phyloP scores from a whole-genome alignment of 345 rosid genomes.

The Brassica napus region Da-Ae NC_063440.1:12155501-12156000 shows the following conservation, averaged over 20 bases:
- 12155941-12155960: slow-evolving; percentile 47
- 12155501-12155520: slow-evolving; percentile 51
- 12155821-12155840: slow-evolving; percentile 9
- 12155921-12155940: slow-evolving; percentile 37
- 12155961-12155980: not conserved
- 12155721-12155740: slow-evolving; percentile 32
- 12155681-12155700: slow-evolving; percentile 44
- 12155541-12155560: slow-evolving; percentile 61
- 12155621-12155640: slow-evolving; percentile 78
- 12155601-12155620: slow-evolving; percentile 75
- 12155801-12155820: slow-evolving; percentile 3
- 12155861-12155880: slow-evolving; percentile 40
- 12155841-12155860: slow-evolving; percentile 44
- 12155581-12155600: slow-evolving; percentile 47
- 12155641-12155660: slow-evolving; percentile 84
- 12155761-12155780: not conserved
- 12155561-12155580: slow-evolving; percentile 76
- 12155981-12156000: not conserved
- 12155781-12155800: slow-evolving; percentile 6
- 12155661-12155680: slow-evolving; percentile 54
- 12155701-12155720: slow-evolving; percentile 43
- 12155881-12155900: slow-evolving; percentile 1
- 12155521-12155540: slow-evolving; percentile 54
- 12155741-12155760: slow-evolving; percentile 13
- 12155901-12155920: slow-evolving; percentile 37